Conservation (phyloP, 2,329 filamentous ascomycete genomes). For the Diaporthe capsici region DNA sequence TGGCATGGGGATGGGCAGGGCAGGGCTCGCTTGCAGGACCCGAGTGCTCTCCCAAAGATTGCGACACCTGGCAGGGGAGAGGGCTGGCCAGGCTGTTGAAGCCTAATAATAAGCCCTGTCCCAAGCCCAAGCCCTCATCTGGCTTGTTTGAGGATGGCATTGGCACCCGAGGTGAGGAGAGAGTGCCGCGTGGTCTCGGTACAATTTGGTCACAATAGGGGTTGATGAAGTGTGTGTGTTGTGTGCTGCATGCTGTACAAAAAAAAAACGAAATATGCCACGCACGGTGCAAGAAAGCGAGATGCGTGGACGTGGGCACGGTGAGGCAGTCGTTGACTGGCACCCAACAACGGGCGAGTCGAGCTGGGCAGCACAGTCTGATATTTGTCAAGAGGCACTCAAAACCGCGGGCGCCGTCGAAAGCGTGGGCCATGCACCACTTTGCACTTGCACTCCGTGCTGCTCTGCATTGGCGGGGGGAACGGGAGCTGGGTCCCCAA, state of each 20-base stretch:
- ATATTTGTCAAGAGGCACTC: slow-evolving; percentile 10
- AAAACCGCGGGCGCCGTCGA: slow-evolving; percentile 20
- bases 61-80: background rate
- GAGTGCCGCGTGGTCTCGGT: background rate
- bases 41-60: slow-evolving; percentile 20
- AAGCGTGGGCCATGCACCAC: slow-evolving; percentile 18
- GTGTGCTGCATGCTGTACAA: background rate
- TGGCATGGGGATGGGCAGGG: background rate
- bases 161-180: slow-evolving; percentile 2
- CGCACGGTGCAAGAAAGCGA: background rate
- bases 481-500: slow-evolving; percentile 36
- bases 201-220: slow-evolving; percentile 6
- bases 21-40: slow-evolving; percentile 22
- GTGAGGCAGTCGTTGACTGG: background rate
- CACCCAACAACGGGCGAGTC: slow-evolving; percentile 9
- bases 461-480: slow-evolving; percentile 25
- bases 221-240: background rate
- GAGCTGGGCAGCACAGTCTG: slow-evolving; percentile 24
- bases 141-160: background rate
- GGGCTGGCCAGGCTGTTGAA: slow-evolving; percentile 4
- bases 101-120: slow-evolving; percentile 16
- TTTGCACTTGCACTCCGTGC: background rate
- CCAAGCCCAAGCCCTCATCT: background rate
- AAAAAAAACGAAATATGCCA: background rate
- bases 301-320: background rate